These are phyloP conservation scores for Bonia amplexicaulis DNA, from an alignment of 176 grass and related monocot genomes.

Conservation along the genomic window DNA sequence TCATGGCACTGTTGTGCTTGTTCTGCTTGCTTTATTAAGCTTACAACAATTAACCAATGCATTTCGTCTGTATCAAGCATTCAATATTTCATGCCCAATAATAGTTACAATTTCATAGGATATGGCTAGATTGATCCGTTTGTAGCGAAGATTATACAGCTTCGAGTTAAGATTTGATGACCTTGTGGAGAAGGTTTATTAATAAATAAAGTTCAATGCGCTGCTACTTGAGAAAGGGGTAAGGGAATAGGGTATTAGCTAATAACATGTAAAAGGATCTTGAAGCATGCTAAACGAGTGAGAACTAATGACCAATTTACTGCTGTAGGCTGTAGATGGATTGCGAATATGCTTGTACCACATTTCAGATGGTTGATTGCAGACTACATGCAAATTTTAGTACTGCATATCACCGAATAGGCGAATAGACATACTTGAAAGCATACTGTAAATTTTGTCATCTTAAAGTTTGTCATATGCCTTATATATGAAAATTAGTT, in stretches of 20 bases:
- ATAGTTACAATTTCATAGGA: neutral
- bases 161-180: neutral
- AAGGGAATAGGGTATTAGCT: neutral
- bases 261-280: neutral
- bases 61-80: neutral
- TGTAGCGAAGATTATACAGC: neutral
- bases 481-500: neutral
- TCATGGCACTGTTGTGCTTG: neutral
- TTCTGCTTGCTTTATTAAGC: neutral
- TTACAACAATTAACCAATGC: neutral
- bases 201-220: neutral
- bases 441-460: neutral
- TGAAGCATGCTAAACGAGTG: neutral
- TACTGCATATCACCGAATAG: neutral
- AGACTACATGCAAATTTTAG: neutral
- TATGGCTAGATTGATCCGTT: neutral
- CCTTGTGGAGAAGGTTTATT: neutral
- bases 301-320: neutral
- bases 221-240: neutral
- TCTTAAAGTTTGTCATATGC: neutral
- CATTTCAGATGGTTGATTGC: conserved; percentile 1
- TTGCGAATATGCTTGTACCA: neutral
- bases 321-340: neutral
- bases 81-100: neutral
- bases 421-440: neutral